Evolutionary conservation across 768 basidiomycete genomes (phyloP), one percentile per base, ranked within the genome.

Genomic region (Tulasnella sp.): DNA sequence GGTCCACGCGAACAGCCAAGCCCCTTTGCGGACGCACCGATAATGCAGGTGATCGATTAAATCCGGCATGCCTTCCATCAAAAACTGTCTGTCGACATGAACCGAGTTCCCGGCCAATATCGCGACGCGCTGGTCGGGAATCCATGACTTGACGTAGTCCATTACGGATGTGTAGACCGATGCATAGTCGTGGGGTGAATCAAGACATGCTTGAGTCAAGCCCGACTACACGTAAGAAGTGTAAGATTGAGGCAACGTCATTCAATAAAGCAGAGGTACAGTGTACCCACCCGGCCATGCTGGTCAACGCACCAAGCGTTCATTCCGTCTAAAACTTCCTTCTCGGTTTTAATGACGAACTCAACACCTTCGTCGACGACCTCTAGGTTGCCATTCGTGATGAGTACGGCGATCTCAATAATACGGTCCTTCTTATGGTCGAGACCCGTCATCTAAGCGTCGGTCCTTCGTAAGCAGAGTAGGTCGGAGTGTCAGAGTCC

Each of bases 91-190:
- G 84, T 98, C 95, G 1, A 89, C 90, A 82, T 98, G 94, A 2
- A 97, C 93, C 15, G 93, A 92, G 82, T 88, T 96, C 18, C 96
- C 96, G 6, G 96, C 94, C n/a, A 95, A 88, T 10, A 94, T 87
- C 1, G 88, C 94, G 7, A 84, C 85, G 48, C 87, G 85, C 78
- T 86, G 85, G 20, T 87, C 83, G 16, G 96, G 95, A 46, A 98
- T 86, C 94, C 95, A 95, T 82, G 88, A 90, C 84, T 92, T 90
- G 82, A 98, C 90, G 83, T 98, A 98, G 2, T 85, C 85, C 26
- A 95, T 84, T 4, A 96, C 91, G 26, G 87, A 83, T 29, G 86
- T 81, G 15, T 88, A 84, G 2, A 95, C 95, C 20, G 86, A 85
- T 35, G 89, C 88, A 69, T 85, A 88, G 1, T 89, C 86, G 81